Evolutionary conservation across 768 basidiomycete species (phyloP).

Genomic region (Leccinum barrowsii): DNA sequence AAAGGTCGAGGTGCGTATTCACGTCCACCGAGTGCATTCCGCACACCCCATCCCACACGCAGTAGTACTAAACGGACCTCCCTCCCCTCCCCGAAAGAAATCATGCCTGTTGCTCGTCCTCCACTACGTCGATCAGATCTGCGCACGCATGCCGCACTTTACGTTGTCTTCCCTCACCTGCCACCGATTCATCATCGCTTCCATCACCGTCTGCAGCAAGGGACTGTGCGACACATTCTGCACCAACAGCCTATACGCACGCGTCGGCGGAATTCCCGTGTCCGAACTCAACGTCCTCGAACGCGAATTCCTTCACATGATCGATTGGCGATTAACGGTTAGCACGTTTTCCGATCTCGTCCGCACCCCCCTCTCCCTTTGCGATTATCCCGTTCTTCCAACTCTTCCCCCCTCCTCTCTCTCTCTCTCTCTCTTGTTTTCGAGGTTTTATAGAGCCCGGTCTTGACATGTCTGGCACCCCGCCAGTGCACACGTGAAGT

Average conservation of each 20-base stretch:
- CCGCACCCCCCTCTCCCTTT: not conserved
- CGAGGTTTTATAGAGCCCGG: conserved; percentile 9
- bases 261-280: conserved; percentile 91
- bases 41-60: not conserved
- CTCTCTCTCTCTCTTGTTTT: not conserved
- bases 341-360: conserved; percentile 38
- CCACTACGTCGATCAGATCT: conserved; percentile 93
- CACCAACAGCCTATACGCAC: conserved; percentile 91
- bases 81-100: conserved; percentile 42
- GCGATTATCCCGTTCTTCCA: too few relatives aligned
- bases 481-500: conserved; percentile 82
- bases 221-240: conserved; percentile 95
- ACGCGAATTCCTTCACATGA: conserved; percentile 85
- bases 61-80: conserved; percentile 4
- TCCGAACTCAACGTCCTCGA: conserved; percentile 93
- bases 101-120: conserved; percentile 78
- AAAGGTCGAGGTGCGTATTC: conserved; percentile 79
- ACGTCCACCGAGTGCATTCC: not conserved
- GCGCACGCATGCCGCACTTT: conserved; percentile 81
- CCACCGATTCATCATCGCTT: conserved; percentile 95
- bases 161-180: conserved; percentile 94
- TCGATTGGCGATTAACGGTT: conserved; percentile 95
- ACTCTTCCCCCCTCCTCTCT: not conserved
- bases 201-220: conserved; percentile 90
- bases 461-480: conserved; percentile 18